Evolutionary conservation across 371 early-diverging fungal genomes (phyloP).

Genomic region (Saksenaea vasiformis): DNA sequence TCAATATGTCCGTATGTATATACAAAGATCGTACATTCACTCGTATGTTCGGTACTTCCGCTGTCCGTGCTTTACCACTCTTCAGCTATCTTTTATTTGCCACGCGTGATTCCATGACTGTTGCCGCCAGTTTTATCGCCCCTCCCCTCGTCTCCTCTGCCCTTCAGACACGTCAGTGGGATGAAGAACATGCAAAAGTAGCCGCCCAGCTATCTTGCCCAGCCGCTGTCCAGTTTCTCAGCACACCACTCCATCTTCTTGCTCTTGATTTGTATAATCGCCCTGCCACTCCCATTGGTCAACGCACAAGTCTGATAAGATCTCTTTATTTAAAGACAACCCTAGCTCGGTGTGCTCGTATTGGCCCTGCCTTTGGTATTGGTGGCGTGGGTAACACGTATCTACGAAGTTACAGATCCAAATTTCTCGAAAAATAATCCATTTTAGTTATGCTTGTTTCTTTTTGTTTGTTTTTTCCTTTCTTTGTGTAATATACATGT

Average conservation of each 20-base stretch:
- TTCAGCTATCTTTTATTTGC: conserved; percentile 57
- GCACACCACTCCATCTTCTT: conserved; percentile 62
- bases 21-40: conserved; percentile 66
- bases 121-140: conserved; percentile 70
- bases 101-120: conserved; percentile 63
- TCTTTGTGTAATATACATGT: background rate
- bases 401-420: conserved; percentile 20
- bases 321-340: conserved; percentile 59
- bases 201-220: conserved; percentile 59
- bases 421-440: background rate
- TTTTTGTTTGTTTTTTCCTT: background rate
- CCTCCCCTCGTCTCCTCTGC: conserved; percentile 42
- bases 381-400: conserved; percentile 66
- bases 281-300: conserved; percentile 23
- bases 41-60: conserved; percentile 57
- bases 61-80: conserved; percentile 49
- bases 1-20: conserved; percentile 61
- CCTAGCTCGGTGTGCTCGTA: conserved; percentile 61
- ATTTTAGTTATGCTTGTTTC: background rate
- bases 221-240: conserved; percentile 55
- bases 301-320: conserved; percentile 41
- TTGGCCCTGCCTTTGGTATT: conserved; percentile 74
- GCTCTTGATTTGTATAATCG: conserved; percentile 68
- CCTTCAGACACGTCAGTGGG: conserved; percentile 21
- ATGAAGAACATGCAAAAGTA: conserved; percentile 26